Percentiles rank a stretch among this genome's conserved stretches.
These are phyloP conservation scores for Luzula sylvatica DNA, from an alignment of 176 grass and related monocot genomes.

Conservation along the genomic window DNA sequence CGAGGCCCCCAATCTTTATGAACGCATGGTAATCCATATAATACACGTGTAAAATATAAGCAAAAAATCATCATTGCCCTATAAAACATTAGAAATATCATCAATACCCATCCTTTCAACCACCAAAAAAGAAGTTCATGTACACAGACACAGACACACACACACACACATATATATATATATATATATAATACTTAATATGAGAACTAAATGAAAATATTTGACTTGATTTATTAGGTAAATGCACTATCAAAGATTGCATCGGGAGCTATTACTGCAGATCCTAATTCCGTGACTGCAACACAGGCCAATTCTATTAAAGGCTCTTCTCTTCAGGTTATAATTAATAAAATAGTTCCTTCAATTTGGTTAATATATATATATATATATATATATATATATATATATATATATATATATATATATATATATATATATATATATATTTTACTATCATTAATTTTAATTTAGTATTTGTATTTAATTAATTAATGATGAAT, in stretches of 20 bases:
- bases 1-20: slow-evolving; percentile 94
- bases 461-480: background rate
- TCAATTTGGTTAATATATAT: no score
- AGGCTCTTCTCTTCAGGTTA: slow-evolving; percentile 95
- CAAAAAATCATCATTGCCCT: no score
- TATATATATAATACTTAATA: no score
- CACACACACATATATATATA: no score
- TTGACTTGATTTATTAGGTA: slow-evolving; percentile 45
- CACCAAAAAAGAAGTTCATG: no score
- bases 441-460: background rate
- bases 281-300: slow-evolving; percentile 47
- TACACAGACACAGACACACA: no score
- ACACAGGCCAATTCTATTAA: slow-evolving; percentile 78
- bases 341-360: background rate
- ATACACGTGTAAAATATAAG: background rate
- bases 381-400: no score
- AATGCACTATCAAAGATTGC: slow-evolving; percentile 88
- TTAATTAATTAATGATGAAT: background rate
- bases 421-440: no score
- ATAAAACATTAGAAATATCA: no score
- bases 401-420: no score
- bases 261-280: slow-evolving; percentile 66
- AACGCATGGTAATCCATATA: slow-evolving; percentile 52
- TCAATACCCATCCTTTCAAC: no score
- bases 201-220: slow-evolving; percentile 6